These are phyloP conservation scores for Tetradesmus lagerheimii DNA, from an alignment of 139 green algal genomes.

Conservation along the genomic window DNA sequence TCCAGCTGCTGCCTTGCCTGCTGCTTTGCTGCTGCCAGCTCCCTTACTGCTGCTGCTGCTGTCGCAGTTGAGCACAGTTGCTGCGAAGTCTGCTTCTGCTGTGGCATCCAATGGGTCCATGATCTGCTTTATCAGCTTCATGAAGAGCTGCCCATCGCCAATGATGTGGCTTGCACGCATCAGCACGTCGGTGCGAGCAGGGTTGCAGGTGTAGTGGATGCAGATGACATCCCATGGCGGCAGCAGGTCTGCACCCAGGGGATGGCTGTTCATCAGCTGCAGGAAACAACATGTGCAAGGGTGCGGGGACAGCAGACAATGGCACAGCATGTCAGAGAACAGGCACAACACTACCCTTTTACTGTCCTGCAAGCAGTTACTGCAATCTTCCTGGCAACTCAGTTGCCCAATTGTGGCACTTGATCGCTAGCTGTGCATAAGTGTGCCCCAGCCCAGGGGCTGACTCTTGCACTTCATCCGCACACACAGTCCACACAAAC, in stretches of 20 bases:
- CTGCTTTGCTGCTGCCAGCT: not conserved
- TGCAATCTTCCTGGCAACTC: no score
- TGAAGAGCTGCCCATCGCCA: constrained; percentile 49
- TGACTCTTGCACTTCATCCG: no score
- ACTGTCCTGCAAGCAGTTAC: no score
- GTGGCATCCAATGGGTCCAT: constrained; percentile 39
- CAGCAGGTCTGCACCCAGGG: not conserved
- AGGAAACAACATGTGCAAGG: not conserved
- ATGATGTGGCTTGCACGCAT: constrained; percentile 44
- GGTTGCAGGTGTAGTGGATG: constrained; percentile 38
- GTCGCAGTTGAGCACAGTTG: constrained; percentile 2
- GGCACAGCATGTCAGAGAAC: not conserved
- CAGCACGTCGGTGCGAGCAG: constrained; percentile 37
- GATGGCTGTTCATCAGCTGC: constrained; percentile 40
- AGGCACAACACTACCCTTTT: no score
- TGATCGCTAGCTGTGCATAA: no score
- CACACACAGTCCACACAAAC: no score
- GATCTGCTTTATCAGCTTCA: constrained; percentile 46
- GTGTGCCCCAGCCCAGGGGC: no score
- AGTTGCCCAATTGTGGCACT: no score
- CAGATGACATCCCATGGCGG: constrained; percentile 39
- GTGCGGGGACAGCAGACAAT: not conserved
- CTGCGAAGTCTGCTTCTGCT: constrained; percentile 35
- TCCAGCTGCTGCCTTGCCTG: not conserved
- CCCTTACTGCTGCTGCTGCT: not conserved